Evolutionary conservation across 1,284 basidiomycete species (phyloP).

Genomic region (Coniferiporia sulphurascens): DNA sequence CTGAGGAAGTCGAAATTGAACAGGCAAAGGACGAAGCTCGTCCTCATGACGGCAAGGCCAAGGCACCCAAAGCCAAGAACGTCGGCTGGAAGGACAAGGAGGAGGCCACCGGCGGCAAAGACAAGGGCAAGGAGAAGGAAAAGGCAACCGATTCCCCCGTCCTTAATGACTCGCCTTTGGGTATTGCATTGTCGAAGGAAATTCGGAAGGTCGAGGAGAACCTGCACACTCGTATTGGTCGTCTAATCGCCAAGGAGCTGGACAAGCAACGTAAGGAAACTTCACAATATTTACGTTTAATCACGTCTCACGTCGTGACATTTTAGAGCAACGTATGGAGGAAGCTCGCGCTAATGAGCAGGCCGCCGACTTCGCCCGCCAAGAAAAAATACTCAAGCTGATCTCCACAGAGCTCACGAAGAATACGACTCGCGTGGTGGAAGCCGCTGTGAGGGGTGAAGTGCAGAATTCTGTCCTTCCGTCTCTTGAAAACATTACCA

Average conservation of each 20-base stretch:
- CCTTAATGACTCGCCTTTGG: conserved; percentile 48
- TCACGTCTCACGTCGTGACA: conserved; percentile 7
- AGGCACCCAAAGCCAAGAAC: conserved; percentile 58
- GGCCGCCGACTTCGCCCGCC: conserved; percentile 69
- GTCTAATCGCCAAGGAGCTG: conserved; percentile 76
- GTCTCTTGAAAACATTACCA: conserved; percentile 72
- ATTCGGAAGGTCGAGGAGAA: conserved; percentile 78
- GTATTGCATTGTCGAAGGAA: conserved; percentile 58
- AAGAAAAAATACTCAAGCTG: conserved; percentile 81
- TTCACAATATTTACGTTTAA: conserved; percentile 20
- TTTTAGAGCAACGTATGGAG: conserved; percentile 70
- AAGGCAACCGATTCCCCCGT: conserved; percentile 39
- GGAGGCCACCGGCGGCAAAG: conserved; percentile 36
- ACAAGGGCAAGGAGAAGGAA: conserved; percentile 38
- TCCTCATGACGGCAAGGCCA: conserved; percentile 41
- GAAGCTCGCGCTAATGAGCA: conserved; percentile 72
- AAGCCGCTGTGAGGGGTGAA: conserved; percentile 76
- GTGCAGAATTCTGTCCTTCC: conserved; percentile 77
- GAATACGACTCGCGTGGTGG: conserved; percentile 80
- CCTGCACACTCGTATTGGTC: conserved; percentile 65
- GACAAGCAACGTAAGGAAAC: conserved; percentile 70
- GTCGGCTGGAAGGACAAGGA: conserved; percentile 30
- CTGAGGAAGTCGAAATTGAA: conserved; percentile 68
- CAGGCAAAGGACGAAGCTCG: conserved; percentile 54
- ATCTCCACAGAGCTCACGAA: conserved; percentile 79